A percentile compares a stretch with the other conserved stretches of the same genome.
phyloP scores from a whole-genome alignment of 148 eudicot genomes.

The Rhododendron mucronatum region DNA sequence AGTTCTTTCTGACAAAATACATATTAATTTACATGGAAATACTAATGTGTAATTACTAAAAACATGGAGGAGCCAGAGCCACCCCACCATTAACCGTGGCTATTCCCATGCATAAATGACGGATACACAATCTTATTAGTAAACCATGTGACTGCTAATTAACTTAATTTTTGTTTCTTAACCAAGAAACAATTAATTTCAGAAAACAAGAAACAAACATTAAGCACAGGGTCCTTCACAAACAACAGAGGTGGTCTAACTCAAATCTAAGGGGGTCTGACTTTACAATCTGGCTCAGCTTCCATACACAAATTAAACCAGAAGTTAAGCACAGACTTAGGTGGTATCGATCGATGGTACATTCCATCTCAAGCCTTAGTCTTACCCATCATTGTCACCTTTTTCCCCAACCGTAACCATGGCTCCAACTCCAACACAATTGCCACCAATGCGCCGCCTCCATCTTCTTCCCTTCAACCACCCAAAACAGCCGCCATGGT shows the following conservation, averaged over 20 bases:
- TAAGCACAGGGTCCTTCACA: not conserved
- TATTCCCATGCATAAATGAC: too few species aligned
- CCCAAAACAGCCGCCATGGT: constrained; percentile 19
- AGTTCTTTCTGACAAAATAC: too few species aligned
- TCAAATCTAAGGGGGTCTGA: not conserved
- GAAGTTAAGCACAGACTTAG: not conserved
- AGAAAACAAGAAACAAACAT: not conserved
- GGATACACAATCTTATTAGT: too few species aligned
- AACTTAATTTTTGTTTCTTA: not conserved
- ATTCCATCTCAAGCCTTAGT: not conserved
- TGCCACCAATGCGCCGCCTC: not conserved
- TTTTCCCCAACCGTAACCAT: not conserved
- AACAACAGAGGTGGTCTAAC: not conserved
- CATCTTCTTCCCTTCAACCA: constrained; percentile 20
- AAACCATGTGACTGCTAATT: not conserved
- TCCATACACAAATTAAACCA: not conserved
- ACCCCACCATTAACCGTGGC: too few species aligned
- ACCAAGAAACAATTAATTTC: not conserved
- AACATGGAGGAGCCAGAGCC: too few species aligned
- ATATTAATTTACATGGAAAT: too few species aligned
- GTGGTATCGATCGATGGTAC: not conserved
- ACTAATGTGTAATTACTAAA: too few species aligned
- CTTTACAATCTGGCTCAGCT: not conserved
- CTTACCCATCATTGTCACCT: not conserved
- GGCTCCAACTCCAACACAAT: constrained; percentile 6